phyloP scores from a whole-genome alignment of 176 grass and related monocot genomes.

The Hordeum marinum region DNA sequence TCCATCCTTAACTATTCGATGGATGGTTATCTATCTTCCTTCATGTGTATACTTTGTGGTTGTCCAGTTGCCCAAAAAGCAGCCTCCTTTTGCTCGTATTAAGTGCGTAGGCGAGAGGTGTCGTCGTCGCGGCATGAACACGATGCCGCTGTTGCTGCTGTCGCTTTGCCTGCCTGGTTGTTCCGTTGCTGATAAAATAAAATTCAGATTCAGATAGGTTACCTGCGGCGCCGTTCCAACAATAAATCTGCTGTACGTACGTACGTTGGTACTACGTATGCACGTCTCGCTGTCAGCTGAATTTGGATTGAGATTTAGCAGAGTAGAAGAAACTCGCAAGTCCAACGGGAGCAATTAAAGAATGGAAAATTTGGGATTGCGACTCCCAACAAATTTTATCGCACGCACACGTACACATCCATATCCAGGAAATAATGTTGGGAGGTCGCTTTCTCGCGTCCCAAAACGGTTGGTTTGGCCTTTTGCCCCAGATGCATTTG shows the following conservation, averaged over 20 bases:
- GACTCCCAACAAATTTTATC: conserved; percentile 30
- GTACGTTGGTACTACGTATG: not conserved
- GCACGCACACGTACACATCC: not conserved
- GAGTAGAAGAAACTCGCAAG: not conserved
- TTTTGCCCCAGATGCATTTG: conserved; percentile 21
- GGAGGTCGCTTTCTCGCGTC: conserved; percentile 27
- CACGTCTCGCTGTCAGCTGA: not conserved
- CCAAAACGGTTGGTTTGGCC: not conserved
- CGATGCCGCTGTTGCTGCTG: not conserved
- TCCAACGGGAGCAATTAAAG: not conserved
- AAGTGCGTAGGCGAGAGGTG: not conserved
- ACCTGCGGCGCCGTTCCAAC: not conserved
- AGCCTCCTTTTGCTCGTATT: conserved; percentile 3
- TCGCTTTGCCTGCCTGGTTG: not conserved
- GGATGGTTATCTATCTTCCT: not conserved
- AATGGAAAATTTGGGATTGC: not conserved
- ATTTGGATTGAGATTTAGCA: not conserved
- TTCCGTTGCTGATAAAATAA: not conserved
- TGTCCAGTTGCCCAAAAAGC: conserved; percentile 1
- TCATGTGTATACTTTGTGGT: not conserved
- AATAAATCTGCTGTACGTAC: not conserved
- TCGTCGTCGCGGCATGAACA: not conserved
- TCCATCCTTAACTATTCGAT: not conserved
- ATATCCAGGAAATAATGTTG: conserved; percentile 23
- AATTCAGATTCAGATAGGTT: not conserved